Evolutionary conservation across 2,329 filamentous ascomycete genomes (phyloP), one percentile per base, ranked within the genome.

Genomic region (Pseudogymnoascus sp.): DNA sequence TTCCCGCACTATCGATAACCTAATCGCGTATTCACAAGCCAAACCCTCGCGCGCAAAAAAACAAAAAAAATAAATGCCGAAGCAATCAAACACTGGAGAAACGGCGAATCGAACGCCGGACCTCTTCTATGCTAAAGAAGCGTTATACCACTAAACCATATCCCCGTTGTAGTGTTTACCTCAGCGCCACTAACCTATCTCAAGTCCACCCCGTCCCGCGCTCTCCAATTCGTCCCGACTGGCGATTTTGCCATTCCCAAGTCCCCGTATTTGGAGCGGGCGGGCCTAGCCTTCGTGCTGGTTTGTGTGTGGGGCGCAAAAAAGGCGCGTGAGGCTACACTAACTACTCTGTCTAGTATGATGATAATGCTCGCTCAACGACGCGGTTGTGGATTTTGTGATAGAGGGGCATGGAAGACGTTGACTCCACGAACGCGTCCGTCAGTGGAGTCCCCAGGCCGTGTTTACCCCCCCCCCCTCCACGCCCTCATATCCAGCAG

Each of bases 41-140:
- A 21, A 26, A 26, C 6, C 42, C 23, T 11, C 42, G 11, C n/a
- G 17, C 38, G 10, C 2, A 42, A 50, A 50, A 46, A 46, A 26
- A 21, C 2, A 11, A 33, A 33, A 33, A n/a, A 19, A 50, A 10
- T 2, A n/a, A 26, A 1, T 15, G 44, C 21, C 44, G 44, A 50
- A 26, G 44, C 44, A n/a, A 15, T 50, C 10, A n/a, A 50, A 50
- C 44, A 50, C 44, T 50, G 44, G 44, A 50, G 44, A 50, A 50
- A 50, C 44, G 44, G 44, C 44, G 44, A 50, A 50, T 50, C 44
- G 44, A 50, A 50, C 44, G 44, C 44, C 44, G 44, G 44, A 50
- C 44, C 44, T 50, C 44, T 50, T 50, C 44, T 50, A 50, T 50
- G 44, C 44, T 50, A 50, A 46, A 46, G 42, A 46, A 46, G 42